These are phyloP conservation scores for Populus tomentosa DNA, from an alignment of 441 rosid species.

Conservation along the genomic window DNA sequence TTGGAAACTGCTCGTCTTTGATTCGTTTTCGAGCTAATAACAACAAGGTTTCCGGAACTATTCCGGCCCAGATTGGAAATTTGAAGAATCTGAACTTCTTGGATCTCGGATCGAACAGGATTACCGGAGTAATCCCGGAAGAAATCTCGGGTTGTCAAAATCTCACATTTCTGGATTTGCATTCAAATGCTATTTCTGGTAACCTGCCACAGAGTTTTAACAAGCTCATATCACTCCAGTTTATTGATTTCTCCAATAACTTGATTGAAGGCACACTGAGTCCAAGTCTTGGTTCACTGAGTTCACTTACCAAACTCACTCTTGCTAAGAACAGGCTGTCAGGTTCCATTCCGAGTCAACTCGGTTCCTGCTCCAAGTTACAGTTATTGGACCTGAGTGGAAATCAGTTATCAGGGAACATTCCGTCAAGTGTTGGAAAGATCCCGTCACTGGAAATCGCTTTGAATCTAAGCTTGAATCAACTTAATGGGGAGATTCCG, in stretches of 20 bases:
- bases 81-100: constrained; percentile 51
- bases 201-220: constrained; percentile 39
- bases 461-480: constrained; percentile 78
- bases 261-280: constrained; percentile 40
- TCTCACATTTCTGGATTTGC: constrained; percentile 61
- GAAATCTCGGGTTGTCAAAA: constrained; percentile 51
- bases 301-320: constrained; percentile 52
- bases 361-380: constrained; percentile 57
- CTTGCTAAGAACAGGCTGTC: constrained; percentile 47
- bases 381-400: constrained; percentile 58
- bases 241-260: constrained; percentile 53
- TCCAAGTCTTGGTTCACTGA: constrained; percentile 44
- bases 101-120: constrained; percentile 51
- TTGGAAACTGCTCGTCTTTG: constrained; percentile 55
- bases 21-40: constrained; percentile 50
- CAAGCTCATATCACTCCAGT: constrained; percentile 48
- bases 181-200: constrained; percentile 58
- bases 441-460: constrained; percentile 68
- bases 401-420: constrained; percentile 45
- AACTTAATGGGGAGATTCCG: constrained; percentile 55
- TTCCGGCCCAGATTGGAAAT: constrained; percentile 49
- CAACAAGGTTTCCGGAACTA: constrained; percentile 43
- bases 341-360: constrained; percentile 49
- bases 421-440: constrained; percentile 57
- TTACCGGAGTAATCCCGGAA: constrained; percentile 44